A percentile compares a stretch with the other conserved stretches of the same genome.
phyloP scores from a whole-genome alignment of 2,329 filamentous ascomycete genomes.

The Calonectria honghensis region DNA sequence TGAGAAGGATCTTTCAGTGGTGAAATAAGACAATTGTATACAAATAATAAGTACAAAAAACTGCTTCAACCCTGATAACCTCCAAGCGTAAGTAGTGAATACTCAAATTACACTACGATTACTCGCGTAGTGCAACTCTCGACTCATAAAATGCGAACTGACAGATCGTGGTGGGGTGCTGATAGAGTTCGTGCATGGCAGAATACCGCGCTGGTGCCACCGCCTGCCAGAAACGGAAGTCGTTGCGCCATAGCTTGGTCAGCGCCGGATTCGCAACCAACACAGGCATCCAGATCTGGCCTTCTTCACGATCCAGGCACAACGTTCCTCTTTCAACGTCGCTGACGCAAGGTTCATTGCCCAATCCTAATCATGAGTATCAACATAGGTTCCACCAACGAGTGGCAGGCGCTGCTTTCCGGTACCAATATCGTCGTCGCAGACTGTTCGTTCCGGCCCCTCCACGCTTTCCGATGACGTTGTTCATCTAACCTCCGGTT shows the following conservation, averaged over 20 bases:
- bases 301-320: constrained; percentile 29
- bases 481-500: constrained; percentile 53
- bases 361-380: constrained; percentile 65
- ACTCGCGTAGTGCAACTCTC: neutral
- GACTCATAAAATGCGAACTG: neutral
- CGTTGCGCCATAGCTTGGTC: constrained; percentile 46
- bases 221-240: constrained; percentile 48
- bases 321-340: constrained; percentile 12
- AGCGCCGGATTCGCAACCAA: constrained; percentile 40
- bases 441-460: constrained; percentile 81
- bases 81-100: neutral
- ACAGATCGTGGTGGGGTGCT: constrained; percentile 32
- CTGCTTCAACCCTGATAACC: too few relatives aligned
- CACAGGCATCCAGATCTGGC: constrained; percentile 47
- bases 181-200: constrained; percentile 50
- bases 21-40: too few relatives aligned
- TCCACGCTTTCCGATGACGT: constrained; percentile 18
- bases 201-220: constrained; percentile 49
- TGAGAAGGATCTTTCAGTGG: neutral
- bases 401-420: constrained; percentile 83
- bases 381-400: constrained; percentile 77
- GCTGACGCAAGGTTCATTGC: constrained; percentile 34
- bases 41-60: fast-evolving
- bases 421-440: constrained; percentile 88
- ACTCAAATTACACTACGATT: neutral